phyloP scores from a whole-genome alignment of 2,329 filamentous ascomycete species.

The Sporothrix globosa region DNA sequence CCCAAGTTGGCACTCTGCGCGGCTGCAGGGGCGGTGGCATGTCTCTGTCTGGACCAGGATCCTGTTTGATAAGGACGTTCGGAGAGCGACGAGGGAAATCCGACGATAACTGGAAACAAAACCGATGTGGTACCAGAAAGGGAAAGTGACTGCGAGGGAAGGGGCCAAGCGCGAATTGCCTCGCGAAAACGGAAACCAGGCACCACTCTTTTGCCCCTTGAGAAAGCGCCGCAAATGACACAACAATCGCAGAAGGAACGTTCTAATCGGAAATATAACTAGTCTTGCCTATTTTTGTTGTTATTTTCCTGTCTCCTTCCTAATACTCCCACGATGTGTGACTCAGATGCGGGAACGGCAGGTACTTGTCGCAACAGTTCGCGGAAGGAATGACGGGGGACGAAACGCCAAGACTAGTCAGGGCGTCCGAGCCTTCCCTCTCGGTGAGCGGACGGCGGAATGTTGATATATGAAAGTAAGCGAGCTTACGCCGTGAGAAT shows the following conservation, averaged over 20 bases:
- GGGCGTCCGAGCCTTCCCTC: background rate
- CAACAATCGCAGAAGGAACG: constrained; percentile 10
- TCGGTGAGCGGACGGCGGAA: background rate
- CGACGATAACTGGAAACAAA: background rate
- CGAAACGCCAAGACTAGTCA: constrained; percentile 4
- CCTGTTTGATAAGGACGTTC: constrained; percentile 1
- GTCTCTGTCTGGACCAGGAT: background rate
- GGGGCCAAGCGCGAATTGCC: constrained; percentile 29
- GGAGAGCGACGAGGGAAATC: background rate
- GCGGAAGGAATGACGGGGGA: constrained; percentile 13
- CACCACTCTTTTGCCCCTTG: constrained; percentile 22
- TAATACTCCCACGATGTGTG: background rate
- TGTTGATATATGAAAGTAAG: constrained; percentile 27
- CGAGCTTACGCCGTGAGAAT: background rate
- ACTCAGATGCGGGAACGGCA: constrained; percentile 20
- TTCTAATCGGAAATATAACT: background rate
- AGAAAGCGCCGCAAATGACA: constrained; percentile 10
- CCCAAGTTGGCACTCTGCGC: constrained; percentile 16
- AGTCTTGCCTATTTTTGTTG: background rate
- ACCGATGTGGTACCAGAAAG: constrained; percentile 15
- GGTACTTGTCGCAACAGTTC: constrained; percentile 16
- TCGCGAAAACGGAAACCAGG: background rate
- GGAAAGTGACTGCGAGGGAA: constrained; percentile 13
- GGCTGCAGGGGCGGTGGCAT: constrained; percentile 30
- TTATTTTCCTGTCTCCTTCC: constrained; percentile 5